These are phyloP conservation scores for Aristolochia contorta DNA, from an alignment of 164 flowering plant species.

Conservation along the genomic window DNA sequence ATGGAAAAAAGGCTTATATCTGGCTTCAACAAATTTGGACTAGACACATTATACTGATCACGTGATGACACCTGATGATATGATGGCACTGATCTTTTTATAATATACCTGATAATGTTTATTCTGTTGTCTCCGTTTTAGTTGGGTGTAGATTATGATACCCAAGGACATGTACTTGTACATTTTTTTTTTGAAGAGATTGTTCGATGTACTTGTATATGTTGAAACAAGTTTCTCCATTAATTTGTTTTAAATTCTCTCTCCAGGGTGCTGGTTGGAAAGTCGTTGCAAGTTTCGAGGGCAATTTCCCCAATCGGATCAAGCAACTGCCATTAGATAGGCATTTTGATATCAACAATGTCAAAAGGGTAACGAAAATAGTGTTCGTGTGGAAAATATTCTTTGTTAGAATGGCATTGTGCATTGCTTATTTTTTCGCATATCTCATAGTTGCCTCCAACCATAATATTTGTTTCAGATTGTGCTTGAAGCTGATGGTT, in stretches of 20 bases:
- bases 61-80: no score
- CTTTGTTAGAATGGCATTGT: neutral
- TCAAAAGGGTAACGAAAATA: slow-evolving; percentile 62
- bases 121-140: no score
- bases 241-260: neutral
- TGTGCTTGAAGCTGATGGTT: slow-evolving; percentile 98
- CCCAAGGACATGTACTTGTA: no score
- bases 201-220: no score
- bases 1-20: no score
- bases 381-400: neutral
- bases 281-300: slow-evolving; percentile 97
- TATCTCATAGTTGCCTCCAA: neutral
- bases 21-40: no score
- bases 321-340: slow-evolving; percentile 96
- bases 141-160: no score
- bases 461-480: slow-evolving; percentile 31
- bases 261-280: slow-evolving; percentile 96
- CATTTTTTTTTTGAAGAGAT: no score
- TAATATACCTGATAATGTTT: no score
- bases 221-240: neutral
- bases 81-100: no score
- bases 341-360: slow-evolving; percentile 94
- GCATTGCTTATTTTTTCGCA: neutral
- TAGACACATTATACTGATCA: no score
- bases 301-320: slow-evolving; percentile 91